phyloP scores from a whole-genome alignment of 768 basidiomycete genomes.

The Tylopilus cervinicoccineus region DNA sequence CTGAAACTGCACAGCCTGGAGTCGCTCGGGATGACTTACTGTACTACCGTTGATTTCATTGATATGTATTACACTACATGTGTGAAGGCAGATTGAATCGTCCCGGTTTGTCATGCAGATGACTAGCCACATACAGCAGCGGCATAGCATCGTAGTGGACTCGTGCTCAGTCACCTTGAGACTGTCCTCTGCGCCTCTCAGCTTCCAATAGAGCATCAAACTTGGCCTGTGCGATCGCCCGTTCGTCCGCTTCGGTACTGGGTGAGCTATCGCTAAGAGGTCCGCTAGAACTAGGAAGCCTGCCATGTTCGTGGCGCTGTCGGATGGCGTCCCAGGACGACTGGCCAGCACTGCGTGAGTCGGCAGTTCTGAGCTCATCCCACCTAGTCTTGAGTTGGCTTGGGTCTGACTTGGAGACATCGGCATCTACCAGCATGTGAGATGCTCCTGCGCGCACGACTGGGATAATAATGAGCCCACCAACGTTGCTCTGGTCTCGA shows the following conservation, averaged over 20 bases:
- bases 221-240: conserved; percentile 45
- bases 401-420: conserved; percentile 5
- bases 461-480: conserved; percentile 10
- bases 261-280: conserved; percentile 4
- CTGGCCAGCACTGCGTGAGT: conserved; percentile 36
- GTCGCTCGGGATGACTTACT: conserved; percentile 7
- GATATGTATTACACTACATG: conserved; percentile 5
- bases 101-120: neutral
- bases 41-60: conserved; percentile 1
- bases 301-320: conserved; percentile 46
- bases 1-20: conserved; percentile 2
- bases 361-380: conserved; percentile 63
- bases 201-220: conserved; percentile 59
- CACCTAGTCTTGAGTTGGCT: conserved; percentile 40
- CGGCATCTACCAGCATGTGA: conserved; percentile 5
- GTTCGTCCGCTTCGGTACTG: conserved; percentile 27
- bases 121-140: neutral
- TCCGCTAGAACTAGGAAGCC: conserved; percentile 12
- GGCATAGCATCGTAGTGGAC: neutral
- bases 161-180: conserved; percentile 14
- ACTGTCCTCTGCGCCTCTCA: conserved; percentile 42
- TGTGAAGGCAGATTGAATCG: neutral
- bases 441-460: neutral
- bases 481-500: conserved; percentile 3
- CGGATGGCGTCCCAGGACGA: conserved; percentile 72